Percentiles rank a stretch among this genome's conserved stretches.
Evolutionary conservation across 139 green algal species (phyloP).

Genomic region (Desmodesmus armatus): DNA sequence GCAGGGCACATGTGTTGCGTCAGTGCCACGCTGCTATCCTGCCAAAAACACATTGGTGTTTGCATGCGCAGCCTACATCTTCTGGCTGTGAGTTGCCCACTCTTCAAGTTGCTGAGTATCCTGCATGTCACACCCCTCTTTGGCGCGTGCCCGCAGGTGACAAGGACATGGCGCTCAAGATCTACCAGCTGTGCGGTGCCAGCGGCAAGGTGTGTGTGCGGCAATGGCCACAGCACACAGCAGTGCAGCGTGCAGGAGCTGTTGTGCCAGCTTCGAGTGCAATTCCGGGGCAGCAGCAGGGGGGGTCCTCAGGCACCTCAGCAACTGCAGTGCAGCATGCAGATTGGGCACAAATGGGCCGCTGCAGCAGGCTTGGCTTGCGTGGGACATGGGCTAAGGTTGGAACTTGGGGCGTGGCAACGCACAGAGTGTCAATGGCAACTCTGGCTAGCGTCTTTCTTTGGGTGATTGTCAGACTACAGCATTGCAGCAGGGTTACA

Average conservation of each 20-base stretch:
- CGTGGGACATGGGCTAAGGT: no score
- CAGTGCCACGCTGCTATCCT: no score
- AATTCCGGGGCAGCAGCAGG: slow-evolving; percentile 41
- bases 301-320: background rate
- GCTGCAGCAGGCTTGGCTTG: background rate
- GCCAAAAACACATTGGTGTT: background rate
- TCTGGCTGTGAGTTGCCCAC: background rate
- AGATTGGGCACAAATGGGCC: background rate
- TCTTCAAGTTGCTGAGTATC: slow-evolving; percentile 12
- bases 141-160: no score
- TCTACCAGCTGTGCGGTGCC: slow-evolving; percentile 88
- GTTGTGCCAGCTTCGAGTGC: no score
- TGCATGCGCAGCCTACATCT: background rate
- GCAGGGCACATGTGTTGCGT: no score
- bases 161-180: slow-evolving; percentile 92
- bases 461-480: no score
- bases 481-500: no score
- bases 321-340: no score
- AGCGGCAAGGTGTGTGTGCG: slow-evolving; percentile 68
- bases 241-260: background rate
- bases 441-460: no score
- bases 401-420: no score
- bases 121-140: no score
- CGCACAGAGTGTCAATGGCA: no score
- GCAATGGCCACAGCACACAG: background rate